phyloP scores from a whole-genome alignment of 768 basidiomycete genomes.

The Lyophyllum shimeji region DNA sequence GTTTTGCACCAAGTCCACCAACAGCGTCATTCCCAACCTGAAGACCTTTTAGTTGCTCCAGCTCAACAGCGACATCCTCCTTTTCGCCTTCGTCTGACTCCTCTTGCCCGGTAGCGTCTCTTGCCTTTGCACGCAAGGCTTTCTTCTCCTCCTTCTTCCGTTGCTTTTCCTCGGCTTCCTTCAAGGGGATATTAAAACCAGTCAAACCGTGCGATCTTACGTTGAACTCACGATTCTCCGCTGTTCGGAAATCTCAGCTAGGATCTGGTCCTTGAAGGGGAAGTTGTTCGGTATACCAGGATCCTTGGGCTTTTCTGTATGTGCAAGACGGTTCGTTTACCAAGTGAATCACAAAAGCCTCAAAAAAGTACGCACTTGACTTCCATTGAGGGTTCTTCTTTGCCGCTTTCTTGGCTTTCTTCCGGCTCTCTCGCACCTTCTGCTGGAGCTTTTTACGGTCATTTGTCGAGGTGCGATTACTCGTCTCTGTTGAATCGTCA shows the following conservation, averaged over 20 bases:
- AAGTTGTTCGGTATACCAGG: constrained; percentile 92
- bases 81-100: constrained; percentile 16
- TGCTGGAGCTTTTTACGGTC: constrained; percentile 71
- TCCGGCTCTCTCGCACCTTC: constrained; percentile 74
- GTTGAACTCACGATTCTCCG: constrained; percentile 59
- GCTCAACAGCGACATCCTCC: constrained; percentile 28
- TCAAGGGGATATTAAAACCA: constrained; percentile 1
- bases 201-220: neutral
- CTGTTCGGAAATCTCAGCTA: constrained; percentile 86
- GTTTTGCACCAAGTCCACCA: constrained; percentile 44
- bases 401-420: constrained; percentile 70
- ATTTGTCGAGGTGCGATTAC: constrained; percentile 73
- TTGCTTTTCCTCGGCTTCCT: constrained; percentile 81
- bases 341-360: neutral
- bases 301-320: constrained; percentile 76
- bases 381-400: constrained; percentile 89
- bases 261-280: constrained; percentile 91
- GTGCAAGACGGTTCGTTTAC: neutral
- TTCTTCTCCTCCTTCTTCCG: constrained; percentile 66
- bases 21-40: constrained; percentile 52
- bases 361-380: constrained; percentile 58
- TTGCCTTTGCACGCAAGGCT: constrained; percentile 27
- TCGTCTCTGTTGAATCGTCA: constrained; percentile 61
- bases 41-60: constrained; percentile 32
- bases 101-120: constrained; percentile 5